phyloP scores from a whole-genome alignment of 768 basidiomycete species.

The Xerocomus potaroensis region DNA sequence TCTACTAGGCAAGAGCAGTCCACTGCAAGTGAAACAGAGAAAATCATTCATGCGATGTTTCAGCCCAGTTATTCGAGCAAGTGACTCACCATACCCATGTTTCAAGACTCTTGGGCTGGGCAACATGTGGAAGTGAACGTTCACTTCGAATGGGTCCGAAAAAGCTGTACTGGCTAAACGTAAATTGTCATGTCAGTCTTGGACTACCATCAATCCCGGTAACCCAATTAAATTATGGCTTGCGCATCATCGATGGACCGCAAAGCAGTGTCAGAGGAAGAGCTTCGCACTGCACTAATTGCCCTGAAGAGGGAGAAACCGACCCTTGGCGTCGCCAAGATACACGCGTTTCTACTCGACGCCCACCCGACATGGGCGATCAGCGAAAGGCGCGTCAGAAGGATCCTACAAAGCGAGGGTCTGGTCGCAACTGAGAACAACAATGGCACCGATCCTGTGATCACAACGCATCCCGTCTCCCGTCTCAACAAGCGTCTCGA shows the following conservation, averaged over 20 bases:
- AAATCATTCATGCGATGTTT: too few species aligned
- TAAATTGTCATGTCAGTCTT: neutral
- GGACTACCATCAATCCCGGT: neutral
- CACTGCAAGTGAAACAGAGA: too few species aligned
- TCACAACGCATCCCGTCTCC: slow-evolving; percentile 52
- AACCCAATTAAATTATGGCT: too few species aligned
- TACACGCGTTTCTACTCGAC: slow-evolving; percentile 58
- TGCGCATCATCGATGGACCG: slow-evolving; percentile 9
- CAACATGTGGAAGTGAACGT: too few species aligned
- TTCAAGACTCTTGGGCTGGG: too few species aligned
- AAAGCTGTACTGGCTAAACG: neutral
- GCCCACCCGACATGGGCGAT: slow-evolving; percentile 68
- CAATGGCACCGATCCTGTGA: slow-evolving; percentile 4
- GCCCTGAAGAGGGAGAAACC: slow-evolving; percentile 56
- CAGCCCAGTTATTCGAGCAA: too few species aligned
- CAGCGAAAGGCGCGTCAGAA: slow-evolving; percentile 79
- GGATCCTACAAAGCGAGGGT: slow-evolving; percentile 60
- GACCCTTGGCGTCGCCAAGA: slow-evolving; percentile 64
- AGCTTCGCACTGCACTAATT: slow-evolving; percentile 52
- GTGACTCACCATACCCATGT: too few species aligned
- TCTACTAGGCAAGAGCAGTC: too few species aligned
- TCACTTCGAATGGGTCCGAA: too few species aligned
- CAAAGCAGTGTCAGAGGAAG: slow-evolving; percentile 42
- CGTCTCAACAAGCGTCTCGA: slow-evolving; percentile 61
- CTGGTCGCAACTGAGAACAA: slow-evolving; percentile 39